Evolutionary conservation across 2,329 filamentous ascomycete genomes (phyloP), one percentile per base, ranked within the genome.

Genomic region (Diaporthe vaccinii): DNA sequence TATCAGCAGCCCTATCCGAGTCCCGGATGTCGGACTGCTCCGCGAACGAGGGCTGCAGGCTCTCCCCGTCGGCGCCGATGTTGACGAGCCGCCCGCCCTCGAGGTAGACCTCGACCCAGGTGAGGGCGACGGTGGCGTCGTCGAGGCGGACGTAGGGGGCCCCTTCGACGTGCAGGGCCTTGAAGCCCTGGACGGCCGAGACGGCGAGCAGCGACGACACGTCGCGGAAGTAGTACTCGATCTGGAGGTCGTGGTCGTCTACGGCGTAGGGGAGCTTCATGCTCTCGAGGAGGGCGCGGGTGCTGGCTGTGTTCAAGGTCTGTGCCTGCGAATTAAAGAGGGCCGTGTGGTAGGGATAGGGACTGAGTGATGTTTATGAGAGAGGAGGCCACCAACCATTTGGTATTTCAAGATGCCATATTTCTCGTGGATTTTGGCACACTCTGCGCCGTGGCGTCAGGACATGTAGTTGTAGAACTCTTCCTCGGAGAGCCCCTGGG

Each of bases 11-110:
- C 67, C 36, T 57, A 3, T 57, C 67, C 14, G 67, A 36, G n/a
- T 31, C 53, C 15, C 51, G 67, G 22, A 57, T 70, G 36, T 70
- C n/a, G 2, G 49, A 70, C 49, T 44, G 67, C 34, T 70, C 67
- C 67, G 34, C 34, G 9, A 70, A 67, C 10, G 67, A 70, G 12
- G 67, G 67, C 67, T 57, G 67, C 8, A 70, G 67, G 31, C 67
- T 70, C 34, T 55, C 34, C 28, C 67, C 46, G 20, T 57, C 31
- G 3, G 6, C 36, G 17, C 51, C 36, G 4, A 70, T 41, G 36
- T 57, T 70, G 7, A 70, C 51, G 14, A 46, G 67, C 51, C 28
- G 46, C 3, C 67, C 51, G 28, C 28, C 36, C 44, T 71, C 25
- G 25, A 71, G 68, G 9, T 46, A 61, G 10, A 61, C 34, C 34